These are phyloP conservation scores for Xylaria sp. DNA, from an alignment of 495 filamentous ascomycete species.

Conservation along the genomic window DNA sequence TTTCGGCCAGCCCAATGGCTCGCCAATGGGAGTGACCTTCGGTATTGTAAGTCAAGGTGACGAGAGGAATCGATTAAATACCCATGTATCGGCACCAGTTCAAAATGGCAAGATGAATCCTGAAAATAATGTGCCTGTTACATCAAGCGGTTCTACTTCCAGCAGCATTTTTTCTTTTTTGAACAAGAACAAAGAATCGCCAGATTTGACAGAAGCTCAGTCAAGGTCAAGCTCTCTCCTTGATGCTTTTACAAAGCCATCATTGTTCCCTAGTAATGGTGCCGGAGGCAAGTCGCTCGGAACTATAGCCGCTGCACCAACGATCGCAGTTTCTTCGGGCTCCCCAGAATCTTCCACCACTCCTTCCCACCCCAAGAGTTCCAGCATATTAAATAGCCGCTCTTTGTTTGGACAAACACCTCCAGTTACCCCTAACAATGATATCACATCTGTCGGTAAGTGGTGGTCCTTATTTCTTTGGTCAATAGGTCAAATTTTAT, in stretches of 20 bases:
- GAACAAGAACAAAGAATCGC: neutral
- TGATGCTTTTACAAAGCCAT: slow-evolving; percentile 5
- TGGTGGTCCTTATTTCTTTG: neutral
- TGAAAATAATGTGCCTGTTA: neutral
- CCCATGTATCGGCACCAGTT: neutral
- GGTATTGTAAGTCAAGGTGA: neutral
- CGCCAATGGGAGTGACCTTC: neutral
- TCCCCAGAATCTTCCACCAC: neutral
- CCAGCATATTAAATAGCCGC: neutral
- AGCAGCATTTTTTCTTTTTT: slow-evolving; percentile 10
- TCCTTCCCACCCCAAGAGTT: neutral
- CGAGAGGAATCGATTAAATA: neutral
- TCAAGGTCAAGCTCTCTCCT: neutral
- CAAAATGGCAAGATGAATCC: neutral
- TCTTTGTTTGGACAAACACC: slow-evolving; percentile 11
- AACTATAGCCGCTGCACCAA: neutral
- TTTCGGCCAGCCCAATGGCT: neutral
- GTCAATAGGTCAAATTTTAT: neutral
- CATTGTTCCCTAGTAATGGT: neutral
- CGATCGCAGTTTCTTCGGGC: neutral
- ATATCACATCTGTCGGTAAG: slow-evolving; percentile 10
- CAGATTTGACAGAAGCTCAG: neutral
- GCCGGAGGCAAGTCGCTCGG: neutral
- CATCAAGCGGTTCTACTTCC: neutral
- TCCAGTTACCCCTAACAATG: neutral